Conservation (phyloP, 2,329 filamentous ascomycete genomes). For the Hypoxylon sp. region DNA sequence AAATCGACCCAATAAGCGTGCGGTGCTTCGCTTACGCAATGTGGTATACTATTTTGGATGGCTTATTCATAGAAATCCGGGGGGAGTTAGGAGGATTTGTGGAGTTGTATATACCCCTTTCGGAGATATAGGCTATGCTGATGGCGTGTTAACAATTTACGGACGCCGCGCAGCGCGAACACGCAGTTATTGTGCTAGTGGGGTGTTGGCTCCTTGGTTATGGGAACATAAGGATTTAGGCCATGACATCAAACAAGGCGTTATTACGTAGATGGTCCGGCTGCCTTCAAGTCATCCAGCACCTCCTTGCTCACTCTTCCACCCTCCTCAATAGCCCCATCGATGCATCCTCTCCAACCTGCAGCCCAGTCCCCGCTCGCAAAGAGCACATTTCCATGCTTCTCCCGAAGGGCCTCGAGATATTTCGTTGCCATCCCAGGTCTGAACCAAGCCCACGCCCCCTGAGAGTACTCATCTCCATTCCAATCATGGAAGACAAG, state of each 20-base stretch:
- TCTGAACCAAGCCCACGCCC: conserved; percentile 47
- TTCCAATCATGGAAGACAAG: conserved; percentile 49
- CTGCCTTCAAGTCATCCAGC: conserved; percentile 5
- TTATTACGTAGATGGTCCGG: no score
- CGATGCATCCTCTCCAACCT: conserved; percentile 55
- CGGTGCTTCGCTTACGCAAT: no score
- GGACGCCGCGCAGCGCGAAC: no score
- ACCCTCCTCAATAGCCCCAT: conserved; percentile 53
- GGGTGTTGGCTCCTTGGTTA: no score
- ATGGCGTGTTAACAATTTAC: no score
- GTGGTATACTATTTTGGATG: no score
- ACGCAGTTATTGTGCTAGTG: no score
- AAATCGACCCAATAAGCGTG: no score
- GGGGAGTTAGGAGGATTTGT: no score
- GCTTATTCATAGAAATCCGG: conserved; percentile 14
- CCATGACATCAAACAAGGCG: no score
- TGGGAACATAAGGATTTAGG: no score
- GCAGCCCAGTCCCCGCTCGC: conserved; percentile 53
- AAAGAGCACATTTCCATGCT: conserved; percentile 51
- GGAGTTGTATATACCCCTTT: conserved; percentile 7
- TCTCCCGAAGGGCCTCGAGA: conserved; percentile 45
- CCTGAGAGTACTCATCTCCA: conserved; percentile 51
- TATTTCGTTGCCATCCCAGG: conserved; percentile 46
- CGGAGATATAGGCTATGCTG: neutral
- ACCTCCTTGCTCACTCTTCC: conserved; percentile 39